These are phyloP conservation scores for Saksenaea oblongispora DNA, from an alignment of 371 early-diverging fungal species.

Conservation along the genomic window DNA sequence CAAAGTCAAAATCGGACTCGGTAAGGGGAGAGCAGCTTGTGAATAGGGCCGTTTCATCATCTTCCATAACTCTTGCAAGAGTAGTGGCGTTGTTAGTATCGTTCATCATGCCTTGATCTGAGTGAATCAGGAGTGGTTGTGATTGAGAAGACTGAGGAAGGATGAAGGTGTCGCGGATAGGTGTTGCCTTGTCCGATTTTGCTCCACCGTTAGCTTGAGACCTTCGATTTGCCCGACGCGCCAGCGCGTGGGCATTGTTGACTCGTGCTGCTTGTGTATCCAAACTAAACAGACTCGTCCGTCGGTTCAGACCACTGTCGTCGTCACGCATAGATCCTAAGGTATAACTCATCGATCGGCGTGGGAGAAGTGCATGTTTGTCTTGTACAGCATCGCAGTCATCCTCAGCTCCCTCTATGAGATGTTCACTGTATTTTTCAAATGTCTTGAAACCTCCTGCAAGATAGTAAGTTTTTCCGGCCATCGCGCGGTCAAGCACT, in stretches of 20 bases:
- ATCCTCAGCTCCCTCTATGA: conserved; percentile 15
- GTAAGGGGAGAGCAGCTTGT: conserved; percentile 35
- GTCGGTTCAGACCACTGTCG: conserved; percentile 23
- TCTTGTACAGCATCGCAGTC: not conserved
- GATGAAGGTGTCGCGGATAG: conserved; percentile 1
- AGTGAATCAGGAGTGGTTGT: conserved; percentile 9
- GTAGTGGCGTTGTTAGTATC: not conserved
- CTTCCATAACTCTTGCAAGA: conserved; percentile 35
- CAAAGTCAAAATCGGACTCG: conserved; percentile 50
- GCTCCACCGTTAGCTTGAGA: conserved; percentile 17
- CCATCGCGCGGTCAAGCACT: conserved; percentile 49
- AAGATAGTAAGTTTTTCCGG: conserved; percentile 30
- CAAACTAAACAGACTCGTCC: conserved; percentile 49
- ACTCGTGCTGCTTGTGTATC: conserved; percentile 53
- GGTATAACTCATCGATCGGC: conserved; percentile 49
- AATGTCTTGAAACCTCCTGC: conserved; percentile 40
- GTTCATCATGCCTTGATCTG: conserved; percentile 2
- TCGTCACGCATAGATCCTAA: conserved; percentile 32
- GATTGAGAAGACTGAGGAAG: conserved; percentile 3
- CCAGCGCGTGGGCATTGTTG: conserved; percentile 51
- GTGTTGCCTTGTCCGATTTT: not conserved
- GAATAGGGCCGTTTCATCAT: conserved; percentile 25
- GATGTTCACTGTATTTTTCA: conserved; percentile 10
- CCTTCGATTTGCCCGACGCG: conserved; percentile 40
- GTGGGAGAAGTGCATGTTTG: conserved; percentile 20